Percentiles rank a stretch among this genome's conserved stretches.
These are phyloP conservation scores for Pontederia crassipes DNA, from an alignment of 176 grass and related monocot species.

Conservation along the genomic window DNA sequence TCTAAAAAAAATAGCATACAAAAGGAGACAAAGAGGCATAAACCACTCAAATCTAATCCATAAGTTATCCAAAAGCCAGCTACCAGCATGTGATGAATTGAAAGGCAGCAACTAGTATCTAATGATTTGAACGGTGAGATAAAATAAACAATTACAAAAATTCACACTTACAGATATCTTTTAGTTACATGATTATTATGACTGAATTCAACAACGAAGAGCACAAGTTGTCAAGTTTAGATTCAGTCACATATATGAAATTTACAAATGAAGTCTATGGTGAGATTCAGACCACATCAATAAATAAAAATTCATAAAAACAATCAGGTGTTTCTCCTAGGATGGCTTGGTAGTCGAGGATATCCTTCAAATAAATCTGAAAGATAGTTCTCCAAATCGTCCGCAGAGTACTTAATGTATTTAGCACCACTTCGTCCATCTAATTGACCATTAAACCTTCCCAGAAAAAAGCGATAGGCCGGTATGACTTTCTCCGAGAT, in stretches of 20 bases:
- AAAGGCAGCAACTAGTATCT: no score
- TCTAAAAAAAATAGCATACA: no score
- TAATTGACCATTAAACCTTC: constrained; percentile 65
- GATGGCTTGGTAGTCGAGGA: constrained; percentile 46
- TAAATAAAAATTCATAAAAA: neutral
- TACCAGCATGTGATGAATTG: no score
- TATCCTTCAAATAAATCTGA: constrained; percentile 84
- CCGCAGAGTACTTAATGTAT: constrained; percentile 73
- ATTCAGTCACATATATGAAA: constrained; percentile 4
- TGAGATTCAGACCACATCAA: constrained; percentile 7
- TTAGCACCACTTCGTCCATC: constrained; percentile 62
- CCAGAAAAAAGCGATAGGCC: constrained; percentile 87
- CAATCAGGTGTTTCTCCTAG: constrained; percentile 40
- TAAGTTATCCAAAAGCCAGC: no score
- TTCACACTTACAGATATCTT: constrained; percentile 8
- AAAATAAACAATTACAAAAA: neutral
- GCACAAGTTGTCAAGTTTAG: constrained; percentile 7
- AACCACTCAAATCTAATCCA: no score
- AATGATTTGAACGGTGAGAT: no score
- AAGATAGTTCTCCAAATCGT: constrained; percentile 78
- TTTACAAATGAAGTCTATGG: neutral
- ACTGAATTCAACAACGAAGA: neutral
- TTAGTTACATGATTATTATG: neutral
- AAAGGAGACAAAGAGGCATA: no score
- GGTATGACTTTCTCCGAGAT: constrained; percentile 92